A percentile compares a stretch with the other conserved stretches of the same genome.
Evolutionary conservation across 108 stramenopile genomes (phyloP).

Genomic region (Pseudonitzschia pungens): DNA sequence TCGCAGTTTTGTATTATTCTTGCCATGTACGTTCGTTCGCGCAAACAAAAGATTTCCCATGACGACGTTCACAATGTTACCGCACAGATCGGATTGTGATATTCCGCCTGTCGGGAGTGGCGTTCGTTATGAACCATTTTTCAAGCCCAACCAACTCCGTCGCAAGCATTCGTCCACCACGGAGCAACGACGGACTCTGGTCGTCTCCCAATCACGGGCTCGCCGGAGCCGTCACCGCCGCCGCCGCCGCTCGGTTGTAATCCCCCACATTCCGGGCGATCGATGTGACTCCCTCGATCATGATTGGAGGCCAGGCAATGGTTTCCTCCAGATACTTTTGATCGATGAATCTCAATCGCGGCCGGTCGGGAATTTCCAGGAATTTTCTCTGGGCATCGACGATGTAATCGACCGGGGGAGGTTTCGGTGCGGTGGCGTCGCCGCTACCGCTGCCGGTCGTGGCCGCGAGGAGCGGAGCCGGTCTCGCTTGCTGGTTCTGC

Average conservation of each 20-base stretch:
- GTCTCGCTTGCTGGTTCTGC: background rate
- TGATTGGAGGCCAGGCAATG: constrained; percentile 76
- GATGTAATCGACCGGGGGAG: background rate
- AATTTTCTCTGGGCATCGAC: constrained; percentile 75
- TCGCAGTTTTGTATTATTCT: too few relatives aligned
- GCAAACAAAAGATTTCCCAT: too few relatives aligned
- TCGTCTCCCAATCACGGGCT: too few relatives aligned
- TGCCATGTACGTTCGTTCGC: too few relatives aligned
- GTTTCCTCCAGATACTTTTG: constrained; percentile 52
- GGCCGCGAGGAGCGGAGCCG: background rate
- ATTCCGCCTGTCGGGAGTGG: too few relatives aligned
- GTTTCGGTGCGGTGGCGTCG: background rate
- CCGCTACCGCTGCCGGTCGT: background rate
- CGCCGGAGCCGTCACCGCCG: background rate
- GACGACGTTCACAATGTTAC: too few relatives aligned
- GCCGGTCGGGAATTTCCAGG: constrained; percentile 79
- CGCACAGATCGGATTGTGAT: too few relatives aligned
- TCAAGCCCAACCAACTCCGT: too few relatives aligned
- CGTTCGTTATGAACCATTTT: too few relatives aligned
- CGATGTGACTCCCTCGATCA: constrained; percentile 56
- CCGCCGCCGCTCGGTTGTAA: constrained; percentile 29
- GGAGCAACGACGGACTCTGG: too few relatives aligned
- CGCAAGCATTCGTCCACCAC: too few relatives aligned
- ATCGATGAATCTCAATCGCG: constrained; percentile 62
- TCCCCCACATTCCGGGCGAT: constrained; percentile 46